Evolutionary conservation across 768 basidiomycete species (phyloP).

Genomic region (Cyathus striatus): DNA sequence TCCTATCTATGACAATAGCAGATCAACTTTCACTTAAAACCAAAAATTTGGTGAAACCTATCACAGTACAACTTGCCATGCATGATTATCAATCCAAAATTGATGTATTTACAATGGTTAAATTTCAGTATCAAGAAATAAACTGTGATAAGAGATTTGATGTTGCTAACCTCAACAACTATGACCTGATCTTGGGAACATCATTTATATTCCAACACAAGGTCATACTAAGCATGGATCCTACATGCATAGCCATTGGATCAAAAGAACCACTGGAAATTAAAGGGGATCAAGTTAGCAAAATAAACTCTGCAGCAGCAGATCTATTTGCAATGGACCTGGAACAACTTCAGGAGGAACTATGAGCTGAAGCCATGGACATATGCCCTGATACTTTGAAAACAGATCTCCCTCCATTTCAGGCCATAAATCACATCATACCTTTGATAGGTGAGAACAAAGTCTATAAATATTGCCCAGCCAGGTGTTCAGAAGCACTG

Average conservation of each 20-base stretch:
- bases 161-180: conserved; percentile 1
- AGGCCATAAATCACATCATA: conserved; percentile 7
- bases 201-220: not conserved
- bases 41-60: too few species aligned
- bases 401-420: conserved; percentile 5
- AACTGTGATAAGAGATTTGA: not conserved
- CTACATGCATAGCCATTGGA: not conserved
- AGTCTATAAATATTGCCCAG: not conserved
- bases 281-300: not conserved
- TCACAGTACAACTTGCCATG: too few species aligned
- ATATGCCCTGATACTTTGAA: conserved; percentile 4
- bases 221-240: not conserved
- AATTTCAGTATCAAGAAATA: conserved; percentile 2
- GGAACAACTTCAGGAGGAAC: not conserved
- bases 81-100: too few species aligned
- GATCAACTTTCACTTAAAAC: too few species aligned
- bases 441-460: conserved; percentile 3
- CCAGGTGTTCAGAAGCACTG: not conserved
- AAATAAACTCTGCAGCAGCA: not conserved
- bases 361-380: not conserved
- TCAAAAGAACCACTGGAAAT: not conserved
- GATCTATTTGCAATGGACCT: not conserved
- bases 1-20: too few species aligned
- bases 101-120: too few species aligned
- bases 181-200: conserved; percentile 1